Percentiles rank a stretch among this genome's conserved stretches.
Conservation (phyloP, 2,329 filamentous ascomycete genomes). For the Cyanodermella asteris region DNA sequence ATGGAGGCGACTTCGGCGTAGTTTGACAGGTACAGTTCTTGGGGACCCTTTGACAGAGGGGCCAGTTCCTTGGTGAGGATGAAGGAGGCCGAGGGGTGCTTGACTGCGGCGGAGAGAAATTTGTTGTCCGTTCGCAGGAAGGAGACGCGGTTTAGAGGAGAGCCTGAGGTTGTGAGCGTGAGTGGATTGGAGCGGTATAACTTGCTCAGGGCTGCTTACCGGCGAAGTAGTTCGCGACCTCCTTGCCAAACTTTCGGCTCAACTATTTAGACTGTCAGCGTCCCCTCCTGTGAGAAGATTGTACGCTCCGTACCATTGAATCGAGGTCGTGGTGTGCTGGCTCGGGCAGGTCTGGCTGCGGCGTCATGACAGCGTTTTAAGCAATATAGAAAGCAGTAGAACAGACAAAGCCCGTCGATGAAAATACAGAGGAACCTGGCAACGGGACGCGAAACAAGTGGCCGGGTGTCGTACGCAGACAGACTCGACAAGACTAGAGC, state of each 20-base stretch:
- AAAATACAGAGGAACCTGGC: too few relatives aligned
- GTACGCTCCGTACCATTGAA: constrained; percentile 31
- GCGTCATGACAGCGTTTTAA: constrained; percentile 5
- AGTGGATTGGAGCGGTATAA: not conserved
- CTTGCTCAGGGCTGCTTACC: constrained; percentile 13
- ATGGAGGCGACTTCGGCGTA: constrained; percentile 48
- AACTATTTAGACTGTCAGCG: too few relatives aligned
- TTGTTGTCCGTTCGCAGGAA: constrained; percentile 25
- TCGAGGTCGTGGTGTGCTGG: constrained; percentile 37
- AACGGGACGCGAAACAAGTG: too few relatives aligned
- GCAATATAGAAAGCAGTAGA: too few relatives aligned
- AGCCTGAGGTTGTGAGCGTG: constrained; percentile 15
- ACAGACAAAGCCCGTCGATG: too few relatives aligned
- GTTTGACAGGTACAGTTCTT: constrained; percentile 44
- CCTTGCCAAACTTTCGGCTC: constrained; percentile 25
- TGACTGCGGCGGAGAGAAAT: constrained; percentile 25
- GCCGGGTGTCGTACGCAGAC: too few relatives aligned
- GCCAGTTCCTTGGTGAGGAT: constrained; percentile 59
- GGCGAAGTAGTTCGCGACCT: constrained; percentile 29
- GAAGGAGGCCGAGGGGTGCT: constrained; percentile 33
- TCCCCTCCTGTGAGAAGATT: too few relatives aligned
- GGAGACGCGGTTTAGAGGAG: constrained; percentile 26
- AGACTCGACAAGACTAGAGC: too few relatives aligned
- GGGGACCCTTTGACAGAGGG: constrained; percentile 42
- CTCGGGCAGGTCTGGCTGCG: constrained; percentile 28